Base-by-base conservation (phyloP, 352 stramenopile genomes). In the Phytopythium helicoides region DNA sequence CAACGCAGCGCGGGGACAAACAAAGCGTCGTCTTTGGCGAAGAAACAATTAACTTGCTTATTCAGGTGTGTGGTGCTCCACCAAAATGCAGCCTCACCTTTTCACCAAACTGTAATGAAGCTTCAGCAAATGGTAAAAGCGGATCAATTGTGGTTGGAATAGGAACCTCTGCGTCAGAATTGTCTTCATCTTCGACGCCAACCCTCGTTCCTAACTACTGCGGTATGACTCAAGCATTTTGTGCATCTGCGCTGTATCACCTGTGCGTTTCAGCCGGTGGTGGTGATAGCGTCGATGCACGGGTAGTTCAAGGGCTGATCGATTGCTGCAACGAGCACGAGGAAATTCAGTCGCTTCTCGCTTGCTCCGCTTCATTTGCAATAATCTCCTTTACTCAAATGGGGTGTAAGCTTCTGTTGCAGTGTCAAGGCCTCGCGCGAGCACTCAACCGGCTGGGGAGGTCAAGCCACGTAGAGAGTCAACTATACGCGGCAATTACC, bases 401-500 rank as follows among this genome's bases (percentile, higher is more conserved):
- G 25, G 83, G 83, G 0, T 81, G 83, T 4, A 57, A 75, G 28
- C 63, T 83, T 40, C 68, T 93, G 12, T 56, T 85, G 2, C 56
- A 58, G 5, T 78, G 71, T 7, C 19, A 46, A 12, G 47, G 87
- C 36, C 62, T 93, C 31, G 80, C 80, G 0, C 76, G 71, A 19
- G 80, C 83, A 18, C 65, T 93, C 9, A 93, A 91, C 37, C 77
- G 81, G 0, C 66, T 93, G 0, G 83, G 80, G 3, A 63, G 83
- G 9, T 83, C 80, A 1, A 88, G 80, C 31, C 75, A 87, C 18
- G 77, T 87, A 1, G 81, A 90, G 54, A 89, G 78, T 14, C 83
- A 93, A 46, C 80, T 91, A 36, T 88, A 91, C 36, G 83, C 83
- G 15, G 80, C 83, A 1, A 83, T 93, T 33, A 81, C 83, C 1